These are phyloP conservation scores for Drechmeria coniospora DNA, from an alignment of 2,329 filamentous ascomycete genomes.

Conservation along the genomic window DNA sequence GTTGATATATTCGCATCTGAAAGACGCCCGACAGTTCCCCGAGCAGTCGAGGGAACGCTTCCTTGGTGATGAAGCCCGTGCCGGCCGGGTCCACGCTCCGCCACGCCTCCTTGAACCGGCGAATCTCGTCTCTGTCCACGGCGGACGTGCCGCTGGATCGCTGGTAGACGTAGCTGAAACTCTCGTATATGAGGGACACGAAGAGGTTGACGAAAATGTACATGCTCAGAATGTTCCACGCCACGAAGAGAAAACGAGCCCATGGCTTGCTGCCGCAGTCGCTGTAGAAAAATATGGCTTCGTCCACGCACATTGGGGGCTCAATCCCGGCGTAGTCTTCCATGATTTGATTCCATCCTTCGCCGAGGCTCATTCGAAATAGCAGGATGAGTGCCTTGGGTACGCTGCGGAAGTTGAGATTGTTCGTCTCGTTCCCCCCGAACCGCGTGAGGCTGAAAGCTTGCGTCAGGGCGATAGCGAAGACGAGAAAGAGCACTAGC, in stretches of 20 bases:
- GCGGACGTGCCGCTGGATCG: slow-evolving; percentile 82
- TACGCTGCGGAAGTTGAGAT: slow-evolving; percentile 85
- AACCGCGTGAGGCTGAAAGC: slow-evolving; percentile 92
- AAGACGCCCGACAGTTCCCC: slow-evolving; percentile 91
- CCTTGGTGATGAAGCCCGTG: slow-evolving; percentile 79
- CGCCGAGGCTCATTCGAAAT: slow-evolving; percentile 83
- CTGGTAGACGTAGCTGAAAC: slow-evolving; percentile 98
- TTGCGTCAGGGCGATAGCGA: slow-evolving; percentile 90
- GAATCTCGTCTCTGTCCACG: slow-evolving; percentile 84
- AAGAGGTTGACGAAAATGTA: slow-evolving; percentile 99
- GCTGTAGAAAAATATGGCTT: slow-evolving; percentile 60
- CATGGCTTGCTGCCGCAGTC: slow-evolving; percentile 87
- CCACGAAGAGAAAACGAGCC: slow-evolving; percentile 80
- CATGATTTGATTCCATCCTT: slow-evolving; percentile 96
- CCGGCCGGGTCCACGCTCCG: slow-evolving; percentile 86
- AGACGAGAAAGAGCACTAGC: slow-evolving; percentile 93
- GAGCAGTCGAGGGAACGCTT: slow-evolving; percentile 74
- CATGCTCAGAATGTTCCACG: slow-evolving; percentile 99
- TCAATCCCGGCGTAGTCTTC: slow-evolving; percentile 77
- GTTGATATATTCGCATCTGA: slow-evolving; percentile 90
- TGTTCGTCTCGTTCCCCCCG: slow-evolving; percentile 52
- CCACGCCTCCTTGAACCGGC: slow-evolving; percentile 97
- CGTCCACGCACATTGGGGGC: slow-evolving; percentile 66
- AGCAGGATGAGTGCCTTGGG: slow-evolving; percentile 87
- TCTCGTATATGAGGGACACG: slow-evolving; percentile 97